Base-by-base conservation (phyloP, 805 yeast genomes). In the Scheffersomyces amazonensis region DNA sequence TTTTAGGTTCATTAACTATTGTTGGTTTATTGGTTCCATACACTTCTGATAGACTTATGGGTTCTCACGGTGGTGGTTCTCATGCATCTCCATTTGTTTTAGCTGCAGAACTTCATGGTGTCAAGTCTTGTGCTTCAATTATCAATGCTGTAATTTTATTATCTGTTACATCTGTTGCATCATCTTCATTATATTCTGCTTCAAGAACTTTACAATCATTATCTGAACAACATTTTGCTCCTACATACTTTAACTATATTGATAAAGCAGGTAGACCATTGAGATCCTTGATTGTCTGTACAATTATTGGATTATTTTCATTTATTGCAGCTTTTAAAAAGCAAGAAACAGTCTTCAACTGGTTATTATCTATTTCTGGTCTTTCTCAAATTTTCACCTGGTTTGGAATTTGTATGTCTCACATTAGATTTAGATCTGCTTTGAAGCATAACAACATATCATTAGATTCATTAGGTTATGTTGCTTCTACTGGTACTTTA, bases 361-460 rank as follows among this genome's bases (percentile, higher is more conserved):
- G 72, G 71, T 58, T 68, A 42, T 62, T 68, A 44, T 60, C 71
- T 15, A 64, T 68, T 30, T 62, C 69, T 21, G 74, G 71, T 15
- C 50, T 68, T 35, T 62, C 71, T 6, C 68, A 67, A 41, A 55
- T 68, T 29, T 68, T 68, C 47, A 67, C 71, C 9, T 68, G 74
- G 74, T 57, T 60, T 29, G 58, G 66, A 12, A 66, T 68, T 44
- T 62, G 69, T 40, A 43, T 64, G 16, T 60, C 71, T 19, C 73
- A 68, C 39, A 52, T 67, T 34, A 53, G 74, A 44, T 67, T 68
- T 49, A 59, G 74, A 51, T 50, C 48, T 4, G 71, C 68, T 7
- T 60, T 68, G 59, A 58, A 53, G 38, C 48, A 49, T 42, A 51
- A 54, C 41, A 53, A 55, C 31, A 55, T 63, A 31, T 50, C 61